phyloP scores from a whole-genome alignment of 768 basidiomycete species.

The Fomitopsis serialis region DNA sequence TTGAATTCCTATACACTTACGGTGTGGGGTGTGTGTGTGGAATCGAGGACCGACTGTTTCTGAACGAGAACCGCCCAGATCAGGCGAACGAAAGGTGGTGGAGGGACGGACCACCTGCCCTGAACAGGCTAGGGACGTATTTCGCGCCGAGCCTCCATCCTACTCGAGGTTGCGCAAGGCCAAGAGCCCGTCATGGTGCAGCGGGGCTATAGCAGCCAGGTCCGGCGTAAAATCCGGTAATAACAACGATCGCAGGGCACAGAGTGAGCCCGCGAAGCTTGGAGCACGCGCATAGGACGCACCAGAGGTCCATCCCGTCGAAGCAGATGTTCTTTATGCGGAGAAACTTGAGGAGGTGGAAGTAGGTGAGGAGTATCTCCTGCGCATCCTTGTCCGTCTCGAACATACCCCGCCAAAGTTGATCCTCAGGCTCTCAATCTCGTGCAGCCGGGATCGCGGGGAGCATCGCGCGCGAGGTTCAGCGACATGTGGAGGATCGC shows the following conservation, averaged over 20 bases:
- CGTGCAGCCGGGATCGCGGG: constrained; percentile 1
- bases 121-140: neutral
- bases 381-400: constrained; percentile 1
- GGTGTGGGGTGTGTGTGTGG: too few species aligned
- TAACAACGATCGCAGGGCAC: neutral
- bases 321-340: neutral
- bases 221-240: neutral
- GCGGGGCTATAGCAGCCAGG: neutral
- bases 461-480: neutral
- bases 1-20: too few species aligned
- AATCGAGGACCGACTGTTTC: neutral
- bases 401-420: constrained; percentile 1
- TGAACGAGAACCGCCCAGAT: constrained; percentile 1
- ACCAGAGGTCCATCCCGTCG: constrained; percentile 1
- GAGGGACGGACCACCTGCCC: neutral
- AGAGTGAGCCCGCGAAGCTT: neutral
- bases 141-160: neutral
- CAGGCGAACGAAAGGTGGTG: neutral
- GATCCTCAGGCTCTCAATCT: neutral
- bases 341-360: neutral
- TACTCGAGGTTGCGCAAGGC: neutral
- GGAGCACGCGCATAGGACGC: neutral
- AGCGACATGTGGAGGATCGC: neutral
- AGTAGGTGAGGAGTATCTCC: neutral
- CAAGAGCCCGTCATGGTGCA: neutral